phyloP scores from a whole-genome alignment of 2,329 filamentous ascomycete species.

The Nothophoma quercina region DNA sequence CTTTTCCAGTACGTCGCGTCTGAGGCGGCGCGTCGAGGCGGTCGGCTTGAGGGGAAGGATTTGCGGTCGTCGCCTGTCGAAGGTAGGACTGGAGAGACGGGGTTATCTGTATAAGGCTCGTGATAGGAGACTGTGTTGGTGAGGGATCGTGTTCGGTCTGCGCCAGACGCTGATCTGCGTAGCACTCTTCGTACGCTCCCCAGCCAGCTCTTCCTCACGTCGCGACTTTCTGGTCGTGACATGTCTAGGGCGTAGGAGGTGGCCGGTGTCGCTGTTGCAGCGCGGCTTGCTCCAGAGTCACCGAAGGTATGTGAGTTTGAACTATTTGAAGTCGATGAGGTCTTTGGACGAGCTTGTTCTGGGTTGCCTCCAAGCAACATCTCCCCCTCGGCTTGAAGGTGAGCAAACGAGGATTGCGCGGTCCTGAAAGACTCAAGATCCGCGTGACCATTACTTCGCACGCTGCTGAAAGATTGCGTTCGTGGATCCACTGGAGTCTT shows the following conservation, averaged over 20 bases:
- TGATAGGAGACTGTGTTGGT: constrained; percentile 32
- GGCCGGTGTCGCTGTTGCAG: constrained; percentile 35
- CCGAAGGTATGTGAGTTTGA: constrained; percentile 33
- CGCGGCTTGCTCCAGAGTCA: constrained; percentile 33
- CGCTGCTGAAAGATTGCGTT: constrained; percentile 46
- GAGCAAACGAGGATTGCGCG: constrained; percentile 57
- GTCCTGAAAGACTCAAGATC: constrained; percentile 61
- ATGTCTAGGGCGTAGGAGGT: constrained; percentile 35
- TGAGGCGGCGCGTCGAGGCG: constrained; percentile 53
- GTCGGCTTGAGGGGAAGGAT: constrained; percentile 29
- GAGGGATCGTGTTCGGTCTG: constrained; percentile 39
- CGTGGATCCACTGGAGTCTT: constrained; percentile 32
- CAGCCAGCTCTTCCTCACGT: constrained; percentile 47
- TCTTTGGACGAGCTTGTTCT: constrained; percentile 40
- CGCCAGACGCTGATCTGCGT: constrained; percentile 36
- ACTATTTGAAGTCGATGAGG: constrained; percentile 38
- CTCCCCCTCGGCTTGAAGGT: constrained; percentile 61
- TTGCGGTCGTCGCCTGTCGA: constrained; percentile 20
- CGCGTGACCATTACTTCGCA: constrained; percentile 44
- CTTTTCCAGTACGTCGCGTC: constrained; percentile 54
- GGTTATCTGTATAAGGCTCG: constrained; percentile 42
- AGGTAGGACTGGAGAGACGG: constrained; percentile 20
- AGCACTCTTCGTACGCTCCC: constrained; percentile 48
- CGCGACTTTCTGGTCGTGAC: constrained; percentile 25
- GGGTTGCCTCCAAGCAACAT: constrained; percentile 57